These are phyloP conservation scores for Aspergillus sergii DNA, from an alignment of 2,329 filamentous ascomycete species.

Conservation along the genomic window DNA sequence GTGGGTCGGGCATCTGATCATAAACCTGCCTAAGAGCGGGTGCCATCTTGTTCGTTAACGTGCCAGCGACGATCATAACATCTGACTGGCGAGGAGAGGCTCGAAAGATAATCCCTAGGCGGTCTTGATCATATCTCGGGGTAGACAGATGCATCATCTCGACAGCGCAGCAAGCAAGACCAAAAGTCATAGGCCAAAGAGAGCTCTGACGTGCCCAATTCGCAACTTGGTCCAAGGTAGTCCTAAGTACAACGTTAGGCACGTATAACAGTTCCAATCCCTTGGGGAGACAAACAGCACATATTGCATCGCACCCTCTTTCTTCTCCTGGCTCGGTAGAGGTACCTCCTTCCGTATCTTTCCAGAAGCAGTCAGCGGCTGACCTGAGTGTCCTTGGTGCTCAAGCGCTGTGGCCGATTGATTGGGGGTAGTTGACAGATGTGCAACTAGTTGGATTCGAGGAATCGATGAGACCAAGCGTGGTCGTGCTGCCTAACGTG, in stretches of 20 bases:
- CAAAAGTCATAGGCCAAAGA: conserved; percentile 91
- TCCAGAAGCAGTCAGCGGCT: conserved; percentile 44
- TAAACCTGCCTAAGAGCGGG: conserved; percentile 87
- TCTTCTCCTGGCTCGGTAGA: conserved; percentile 53
- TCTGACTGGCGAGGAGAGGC: conserved; percentile 85
- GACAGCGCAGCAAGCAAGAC: conserved; percentile 85
- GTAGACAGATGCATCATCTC: conserved; percentile 96
- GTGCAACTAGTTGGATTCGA: conserved; percentile 40
- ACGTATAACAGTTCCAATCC: not conserved
- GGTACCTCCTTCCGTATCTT: conserved; percentile 52
- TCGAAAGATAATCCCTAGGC: conserved; percentile 86
- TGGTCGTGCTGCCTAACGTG: conserved; percentile 30
- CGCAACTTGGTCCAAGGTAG: conserved; percentile 68
- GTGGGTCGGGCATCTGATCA: conserved; percentile 93
- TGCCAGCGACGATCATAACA: conserved; percentile 92
- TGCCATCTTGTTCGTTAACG: conserved; percentile 95
- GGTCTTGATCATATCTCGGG: conserved; percentile 87
- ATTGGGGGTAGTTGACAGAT: conserved; percentile 46
- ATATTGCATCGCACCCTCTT: conserved; percentile 56
- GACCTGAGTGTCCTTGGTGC: conserved; percentile 34
- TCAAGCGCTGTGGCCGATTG: conserved; percentile 47
- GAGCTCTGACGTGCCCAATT: conserved; percentile 90
- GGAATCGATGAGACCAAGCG: conserved; percentile 31
- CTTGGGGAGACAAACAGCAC: conserved; percentile 44
- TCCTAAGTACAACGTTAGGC: conserved; percentile 28